Evolutionary conservation across 768 basidiomycete genomes (phyloP).

Genomic region (Rhodosporidiobolus sp.): DNA sequence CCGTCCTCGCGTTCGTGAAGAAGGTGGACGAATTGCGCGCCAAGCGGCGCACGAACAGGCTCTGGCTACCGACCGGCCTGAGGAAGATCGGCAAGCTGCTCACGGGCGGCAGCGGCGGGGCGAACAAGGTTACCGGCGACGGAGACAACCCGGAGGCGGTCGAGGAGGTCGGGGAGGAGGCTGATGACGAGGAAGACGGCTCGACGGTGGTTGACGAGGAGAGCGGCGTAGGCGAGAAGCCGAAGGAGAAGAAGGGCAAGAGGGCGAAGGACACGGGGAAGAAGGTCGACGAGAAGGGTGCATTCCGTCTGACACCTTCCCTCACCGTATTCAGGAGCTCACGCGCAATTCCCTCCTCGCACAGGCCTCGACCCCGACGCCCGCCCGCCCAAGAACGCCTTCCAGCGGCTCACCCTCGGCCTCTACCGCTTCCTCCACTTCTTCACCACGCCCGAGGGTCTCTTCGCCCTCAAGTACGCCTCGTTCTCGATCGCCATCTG

Average conservation of each 20-base stretch:
- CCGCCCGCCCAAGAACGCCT: conserved; percentile 16
- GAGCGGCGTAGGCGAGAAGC: conserved; percentile 21
- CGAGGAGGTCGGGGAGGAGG: conserved; percentile 2
- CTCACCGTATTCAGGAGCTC: too few species aligned
- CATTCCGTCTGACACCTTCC: too few species aligned
- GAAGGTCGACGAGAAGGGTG: not conserved
- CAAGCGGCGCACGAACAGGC: conserved; percentile 51
- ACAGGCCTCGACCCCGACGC: conserved; percentile 29
- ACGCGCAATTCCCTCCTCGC: too few species aligned
- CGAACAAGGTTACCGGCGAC: not conserved
- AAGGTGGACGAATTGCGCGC: conserved; percentile 50
- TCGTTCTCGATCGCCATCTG: conserved; percentile 57
- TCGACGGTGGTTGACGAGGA: conserved; percentile 6
- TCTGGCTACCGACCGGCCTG: conserved; percentile 59
- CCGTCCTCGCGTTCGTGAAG: conserved; percentile 50
- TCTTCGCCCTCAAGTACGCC: conserved; percentile 58
- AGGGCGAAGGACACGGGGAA: not conserved
- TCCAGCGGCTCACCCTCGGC: conserved; percentile 17
- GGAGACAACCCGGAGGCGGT: conserved; percentile 16
- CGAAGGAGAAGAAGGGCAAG: conserved; percentile 31
- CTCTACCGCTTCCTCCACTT: conserved; percentile 17
- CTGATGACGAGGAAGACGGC: conserved; percentile 4
- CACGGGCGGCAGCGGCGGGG: conserved; percentile 6
- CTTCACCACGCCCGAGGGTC: conserved; percentile 26
- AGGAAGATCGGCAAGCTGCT: conserved; percentile 47